Percentiles rank a stretch among this genome's conserved stretches.
Evolutionary conservation across 441 rosid species (phyloP).

Genomic region (Corymbia calophylla): DNA sequence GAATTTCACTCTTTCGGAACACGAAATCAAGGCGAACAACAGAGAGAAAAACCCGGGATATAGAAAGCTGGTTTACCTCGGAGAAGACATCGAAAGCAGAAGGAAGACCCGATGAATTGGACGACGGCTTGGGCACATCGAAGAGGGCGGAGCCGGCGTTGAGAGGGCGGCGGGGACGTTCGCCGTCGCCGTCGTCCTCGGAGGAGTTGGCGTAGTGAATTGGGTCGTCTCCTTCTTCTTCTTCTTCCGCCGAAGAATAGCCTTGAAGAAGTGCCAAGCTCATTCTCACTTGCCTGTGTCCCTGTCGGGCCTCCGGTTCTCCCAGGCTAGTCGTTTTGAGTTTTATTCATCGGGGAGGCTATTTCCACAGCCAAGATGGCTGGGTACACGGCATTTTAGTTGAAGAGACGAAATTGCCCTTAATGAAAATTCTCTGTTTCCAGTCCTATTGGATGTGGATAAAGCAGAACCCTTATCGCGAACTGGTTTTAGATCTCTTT

Average conservation of each 20-base stretch:
- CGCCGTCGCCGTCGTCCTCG: conserved; percentile 32
- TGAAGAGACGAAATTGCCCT: not conserved
- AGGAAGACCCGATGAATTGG: conserved; percentile 52
- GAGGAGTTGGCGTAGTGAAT: conserved; percentile 19
- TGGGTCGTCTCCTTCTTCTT: conserved; percentile 27
- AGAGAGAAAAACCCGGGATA: not conserved
- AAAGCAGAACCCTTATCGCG: not conserved
- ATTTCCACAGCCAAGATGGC: not conserved
- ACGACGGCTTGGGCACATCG: conserved; percentile 26
- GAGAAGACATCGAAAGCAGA: conserved; percentile 80
- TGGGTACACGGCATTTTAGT: not conserved
- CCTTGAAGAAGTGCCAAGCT: conserved; percentile 79
- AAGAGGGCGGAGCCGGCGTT: conserved; percentile 38
- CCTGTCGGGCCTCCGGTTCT: not conserved
- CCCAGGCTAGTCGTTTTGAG: not conserved
- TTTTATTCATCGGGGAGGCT: conserved; percentile 24
- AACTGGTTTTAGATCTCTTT: not conserved
- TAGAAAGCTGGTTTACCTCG: conserved; percentile 30
- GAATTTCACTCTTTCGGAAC: not conserved
- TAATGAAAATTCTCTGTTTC: not conserved
- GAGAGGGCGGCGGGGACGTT: not conserved
- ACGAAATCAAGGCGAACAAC: not conserved
- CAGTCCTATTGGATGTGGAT: not conserved
- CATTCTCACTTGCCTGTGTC: conserved; percentile 19
- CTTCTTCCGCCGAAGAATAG: conserved; percentile 82